phyloP scores from a whole-genome alignment of 345 rosid species.

The Excoecaria cochinchinensis region DNA sequence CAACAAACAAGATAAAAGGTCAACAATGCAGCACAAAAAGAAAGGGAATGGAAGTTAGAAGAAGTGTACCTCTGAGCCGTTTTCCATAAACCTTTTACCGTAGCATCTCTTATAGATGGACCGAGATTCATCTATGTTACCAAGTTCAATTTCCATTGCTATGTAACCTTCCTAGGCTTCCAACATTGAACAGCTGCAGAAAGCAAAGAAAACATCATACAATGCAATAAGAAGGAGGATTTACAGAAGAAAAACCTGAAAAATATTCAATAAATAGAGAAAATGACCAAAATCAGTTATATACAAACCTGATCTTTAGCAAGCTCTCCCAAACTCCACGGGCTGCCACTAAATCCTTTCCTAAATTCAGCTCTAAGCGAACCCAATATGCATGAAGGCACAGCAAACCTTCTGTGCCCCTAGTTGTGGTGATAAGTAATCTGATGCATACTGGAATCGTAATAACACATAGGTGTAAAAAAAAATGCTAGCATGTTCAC shows the following conservation, averaged over 20 bases:
- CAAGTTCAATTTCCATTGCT: constrained; percentile 74
- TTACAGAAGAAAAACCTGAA: constrained; percentile 2
- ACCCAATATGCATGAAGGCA: constrained; percentile 79
- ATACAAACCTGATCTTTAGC: constrained; percentile 69
- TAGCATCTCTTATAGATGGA: constrained; percentile 83
- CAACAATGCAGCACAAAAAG: no score
- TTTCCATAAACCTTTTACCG: constrained; percentile 68
- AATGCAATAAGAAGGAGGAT: not conserved
- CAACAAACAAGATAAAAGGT: not conserved
- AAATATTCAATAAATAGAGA: not conserved
- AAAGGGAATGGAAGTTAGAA: not conserved
- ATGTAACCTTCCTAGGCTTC: constrained; percentile 86
- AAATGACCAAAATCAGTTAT: not conserved
- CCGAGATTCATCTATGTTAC: constrained; percentile 71
- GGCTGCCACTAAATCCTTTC: constrained; percentile 65
- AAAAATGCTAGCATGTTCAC: not conserved
- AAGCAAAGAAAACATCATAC: not conserved
- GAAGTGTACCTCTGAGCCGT: constrained; percentile 70
- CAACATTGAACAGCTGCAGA: constrained; percentile 72
- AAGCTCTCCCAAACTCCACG: constrained; percentile 85
- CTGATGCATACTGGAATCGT: constrained; percentile 71
- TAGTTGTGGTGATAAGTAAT: constrained; percentile 73
- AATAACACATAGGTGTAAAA: constrained; percentile 6
- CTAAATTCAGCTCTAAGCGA: constrained; percentile 63
- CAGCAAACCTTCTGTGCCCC: constrained; percentile 53